These are phyloP conservation scores for Phialocephala subalpina DNA, from an alignment of 2,329 filamentous ascomycete species.

Conservation along the genomic window DNA sequence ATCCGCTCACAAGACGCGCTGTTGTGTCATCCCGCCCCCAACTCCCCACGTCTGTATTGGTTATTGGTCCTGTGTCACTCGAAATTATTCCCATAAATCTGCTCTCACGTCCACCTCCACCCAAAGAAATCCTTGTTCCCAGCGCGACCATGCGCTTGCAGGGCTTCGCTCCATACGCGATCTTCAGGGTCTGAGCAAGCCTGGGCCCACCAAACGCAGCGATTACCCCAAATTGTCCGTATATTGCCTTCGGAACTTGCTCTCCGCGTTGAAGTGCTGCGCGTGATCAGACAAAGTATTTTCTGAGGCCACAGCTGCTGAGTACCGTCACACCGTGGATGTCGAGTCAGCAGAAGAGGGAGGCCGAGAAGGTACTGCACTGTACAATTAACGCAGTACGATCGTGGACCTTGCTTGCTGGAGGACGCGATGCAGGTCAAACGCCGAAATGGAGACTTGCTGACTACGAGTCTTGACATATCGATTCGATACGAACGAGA, in stretches of 20 bases:
- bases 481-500: neutral
- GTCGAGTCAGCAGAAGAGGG: constrained; percentile 9
- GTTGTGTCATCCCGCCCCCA: constrained; percentile 3
- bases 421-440: neutral
- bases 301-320: neutral
- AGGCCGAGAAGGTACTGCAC: neutral
- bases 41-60: neutral
- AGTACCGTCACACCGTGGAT: constrained; percentile 1
- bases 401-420: constrained; percentile 10
- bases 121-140: neutral
- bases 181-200: neutral
- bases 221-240: neutral
- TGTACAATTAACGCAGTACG: neutral
- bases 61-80: neutral
- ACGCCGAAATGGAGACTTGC: neutral
- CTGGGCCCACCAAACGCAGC: neutral
- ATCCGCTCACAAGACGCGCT: neutral
- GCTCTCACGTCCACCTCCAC: neutral
- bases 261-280: neutral
- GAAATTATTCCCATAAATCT: constrained; percentile 1
- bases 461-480: constrained; percentile 4
- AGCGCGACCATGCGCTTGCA: neutral
- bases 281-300: neutral
- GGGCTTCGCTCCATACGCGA: neutral
- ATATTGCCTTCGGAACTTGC: neutral